phyloP scores from a whole-genome alignment of 176 grass and related monocot genomes.

The Hordeum vulgare region MorexV3_pseudomolecules_assembly NC_058522.1:530019233-530019732 shows the following conservation, averaged over 20 bases:
- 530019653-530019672: not conserved
- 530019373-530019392: not conserved
- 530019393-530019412: constrained; percentile 4
- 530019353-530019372: constrained; percentile 26
- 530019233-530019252: constrained; percentile 93
- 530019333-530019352: constrained; percentile 73
- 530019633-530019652: not conserved
- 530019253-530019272: constrained; percentile 94
- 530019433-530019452: not conserved
- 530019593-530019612: not conserved
- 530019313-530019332: constrained; percentile 91
- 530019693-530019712: not conserved
- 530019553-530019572: not conserved
- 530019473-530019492: not conserved
- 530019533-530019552: not conserved
- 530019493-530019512: not conserved
- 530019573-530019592: constrained; percentile 1
- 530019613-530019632: not conserved
- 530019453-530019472: not conserved
- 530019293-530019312: constrained; percentile 92
- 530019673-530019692: constrained; percentile 1
- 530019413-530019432: not conserved
- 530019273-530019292: constrained; percentile 97
- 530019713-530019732: not conserved
- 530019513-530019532: not conserved